Percentiles rank a stretch among this genome's conserved stretches.
phyloP scores from a whole-genome alignment of 805 yeast genomes.

The Monosporozyma yasuniensis region DNA sequence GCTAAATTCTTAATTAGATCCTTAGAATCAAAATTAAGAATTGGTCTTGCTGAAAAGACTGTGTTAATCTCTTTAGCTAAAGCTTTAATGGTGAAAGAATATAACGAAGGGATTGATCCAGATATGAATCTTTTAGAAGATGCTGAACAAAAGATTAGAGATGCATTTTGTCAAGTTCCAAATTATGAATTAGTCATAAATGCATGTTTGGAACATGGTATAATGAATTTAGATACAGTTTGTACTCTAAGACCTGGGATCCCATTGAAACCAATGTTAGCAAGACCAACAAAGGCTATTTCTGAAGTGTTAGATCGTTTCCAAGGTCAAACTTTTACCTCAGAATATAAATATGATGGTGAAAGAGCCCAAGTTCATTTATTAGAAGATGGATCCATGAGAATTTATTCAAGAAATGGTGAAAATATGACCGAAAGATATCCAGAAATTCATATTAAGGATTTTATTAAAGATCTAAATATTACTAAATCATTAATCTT shows the following conservation, averaged over 20 bases:
- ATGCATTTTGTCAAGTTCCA: constrained; percentile 83
- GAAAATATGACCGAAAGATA: constrained; percentile 96
- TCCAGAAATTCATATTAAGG: constrained; percentile 76
- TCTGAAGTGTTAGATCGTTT: constrained; percentile 88
- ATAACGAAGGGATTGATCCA: constrained; percentile 24
- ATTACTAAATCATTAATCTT: constrained; percentile 54
- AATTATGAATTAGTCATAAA: constrained; percentile 75
- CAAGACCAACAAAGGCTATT: constrained; percentile 91
- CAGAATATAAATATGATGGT: constrained; percentile 96
- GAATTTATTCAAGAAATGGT: constrained; percentile 85
- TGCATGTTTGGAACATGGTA: constrained; percentile 58
- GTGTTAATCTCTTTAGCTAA: constrained; percentile 78
- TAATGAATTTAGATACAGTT: constrained; percentile 52
- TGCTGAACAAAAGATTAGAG: constrained; percentile 75
- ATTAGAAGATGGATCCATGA: constrained; percentile 52
- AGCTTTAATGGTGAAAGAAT: constrained; percentile 63
- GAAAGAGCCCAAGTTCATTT: constrained; percentile 94
- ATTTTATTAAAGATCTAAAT: constrained; percentile 36
- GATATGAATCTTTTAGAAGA: constrained; percentile 39
- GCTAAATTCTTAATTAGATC: constrained; percentile 88
- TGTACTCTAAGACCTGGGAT: constrained; percentile 82
- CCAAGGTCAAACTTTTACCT: constrained; percentile 76
- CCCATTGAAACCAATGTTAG: constrained; percentile 95
- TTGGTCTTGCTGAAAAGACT: constrained; percentile 90
- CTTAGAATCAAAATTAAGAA: constrained; percentile 84